These are phyloP conservation scores for Talaromyces borbonicus DNA, from an alignment of 495 filamentous ascomycete species.

Conservation along the genomic window DNA sequence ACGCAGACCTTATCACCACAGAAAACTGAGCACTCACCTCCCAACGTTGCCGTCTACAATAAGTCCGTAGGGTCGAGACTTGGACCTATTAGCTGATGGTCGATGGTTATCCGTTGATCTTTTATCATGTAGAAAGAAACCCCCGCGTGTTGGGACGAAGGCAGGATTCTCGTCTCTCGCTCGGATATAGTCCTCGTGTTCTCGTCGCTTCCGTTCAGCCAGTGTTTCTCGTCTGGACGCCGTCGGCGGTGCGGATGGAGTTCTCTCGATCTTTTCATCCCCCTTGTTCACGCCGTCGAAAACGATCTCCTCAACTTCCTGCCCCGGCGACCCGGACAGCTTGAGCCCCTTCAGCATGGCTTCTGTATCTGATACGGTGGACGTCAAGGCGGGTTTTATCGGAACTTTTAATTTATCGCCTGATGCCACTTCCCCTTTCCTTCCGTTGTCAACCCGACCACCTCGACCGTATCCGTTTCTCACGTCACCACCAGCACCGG, in stretches of 20 bases:
- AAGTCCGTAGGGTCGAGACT: conserved; percentile 34
- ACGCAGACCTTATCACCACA: too few relatives aligned
- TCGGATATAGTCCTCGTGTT: conserved; percentile 84
- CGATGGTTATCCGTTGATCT: conserved; percentile 51
- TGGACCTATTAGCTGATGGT: conserved; percentile 29
- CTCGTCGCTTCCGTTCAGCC: conserved; percentile 62
- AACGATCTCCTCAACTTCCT: conserved; percentile 46
- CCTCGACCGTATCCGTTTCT: conserved; percentile 29
- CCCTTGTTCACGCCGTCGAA: conserved; percentile 52
- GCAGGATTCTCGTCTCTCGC: conserved; percentile 83
- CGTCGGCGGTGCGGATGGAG: conserved; percentile 31
- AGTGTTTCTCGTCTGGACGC: conserved; percentile 37
- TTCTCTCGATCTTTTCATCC: conserved; percentile 19
- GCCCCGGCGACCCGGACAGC: conserved; percentile 45
- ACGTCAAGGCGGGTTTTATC: conserved; percentile 19
- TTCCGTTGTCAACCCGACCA: not conserved
- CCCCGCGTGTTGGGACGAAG: conserved; percentile 88
- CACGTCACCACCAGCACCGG: conserved; percentile 32
- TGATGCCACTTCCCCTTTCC: not conserved
- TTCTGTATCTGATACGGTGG: conserved; percentile 60
- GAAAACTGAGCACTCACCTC: conserved; percentile 28
- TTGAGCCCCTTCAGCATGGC: conserved; percentile 81
- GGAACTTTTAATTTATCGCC: conserved; percentile 4
- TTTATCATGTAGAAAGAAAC: conserved; percentile 96
- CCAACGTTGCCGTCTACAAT: conserved; percentile 40